These are phyloP conservation scores for Chlorella vulgaris DNA, from an alignment of 139 green algal genomes.

Conservation along the genomic window DNA sequence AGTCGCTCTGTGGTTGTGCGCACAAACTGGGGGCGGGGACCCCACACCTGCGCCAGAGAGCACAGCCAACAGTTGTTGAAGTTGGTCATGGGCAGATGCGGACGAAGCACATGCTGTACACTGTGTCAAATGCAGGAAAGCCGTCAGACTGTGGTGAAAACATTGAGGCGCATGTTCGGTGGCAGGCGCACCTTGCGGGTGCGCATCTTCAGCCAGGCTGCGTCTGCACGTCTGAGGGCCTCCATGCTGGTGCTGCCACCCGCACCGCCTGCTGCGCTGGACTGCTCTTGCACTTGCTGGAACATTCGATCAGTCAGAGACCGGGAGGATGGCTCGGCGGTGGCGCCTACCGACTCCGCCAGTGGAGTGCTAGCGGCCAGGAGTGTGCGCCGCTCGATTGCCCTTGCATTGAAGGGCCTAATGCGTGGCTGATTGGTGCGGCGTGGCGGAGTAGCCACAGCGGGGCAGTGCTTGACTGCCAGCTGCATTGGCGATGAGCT, in stretches of 20 bases:
- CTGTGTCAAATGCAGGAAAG: neutral
- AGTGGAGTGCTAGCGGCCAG: too few relatives aligned
- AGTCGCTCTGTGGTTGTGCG: constrained; percentile 19
- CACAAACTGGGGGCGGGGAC: constrained; percentile 67
- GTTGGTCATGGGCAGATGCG: neutral
- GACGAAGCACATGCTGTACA: neutral
- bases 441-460: too few relatives aligned
- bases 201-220: constrained; percentile 68
- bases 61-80: neutral
- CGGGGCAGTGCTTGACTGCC: too few relatives aligned
- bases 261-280: constrained; percentile 65
- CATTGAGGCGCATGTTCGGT: too few relatives aligned
- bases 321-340: too few relatives aligned
- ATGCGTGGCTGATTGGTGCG: too few relatives aligned
- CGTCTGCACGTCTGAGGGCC: constrained; percentile 73
- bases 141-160: too few relatives aligned
- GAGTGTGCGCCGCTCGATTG: too few relatives aligned
- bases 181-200: constrained; percentile 27
- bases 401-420: too few relatives aligned
- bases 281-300: constrained; percentile 22
- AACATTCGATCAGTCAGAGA: constrained; percentile 31
- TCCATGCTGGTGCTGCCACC: constrained; percentile 75
- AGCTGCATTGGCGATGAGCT: too few relatives aligned
- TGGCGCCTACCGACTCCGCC: too few relatives aligned
- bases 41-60: constrained; percentile 29